A percentile compares a stretch with the other conserved stretches of the same genome.
phyloP scores from a whole-genome alignment of 768 basidiomycete species.

The Trametes gibbosa region DNA sequence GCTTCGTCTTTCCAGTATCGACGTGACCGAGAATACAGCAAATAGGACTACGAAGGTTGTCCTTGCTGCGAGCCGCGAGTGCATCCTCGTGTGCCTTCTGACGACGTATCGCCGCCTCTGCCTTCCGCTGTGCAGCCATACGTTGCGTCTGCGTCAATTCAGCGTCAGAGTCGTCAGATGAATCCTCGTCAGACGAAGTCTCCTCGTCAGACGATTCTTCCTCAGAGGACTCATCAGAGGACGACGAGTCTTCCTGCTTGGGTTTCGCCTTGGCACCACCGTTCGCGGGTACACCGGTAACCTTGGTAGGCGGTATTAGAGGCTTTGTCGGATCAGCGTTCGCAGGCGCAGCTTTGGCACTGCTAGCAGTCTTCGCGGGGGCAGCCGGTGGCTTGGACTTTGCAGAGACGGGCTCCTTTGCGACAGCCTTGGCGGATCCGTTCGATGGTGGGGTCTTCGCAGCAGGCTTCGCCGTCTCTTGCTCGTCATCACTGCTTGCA shows the following conservation, averaged over 20 bases:
- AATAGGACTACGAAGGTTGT: conserved; percentile 92
- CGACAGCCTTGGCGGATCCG: conserved; percentile 18
- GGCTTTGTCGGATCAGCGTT: conserved; percentile 1
- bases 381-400: conserved; percentile 16
- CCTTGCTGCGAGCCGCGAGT: conserved; percentile 80
- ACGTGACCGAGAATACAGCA: conserved; percentile 99
- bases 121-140: conserved; percentile 68
- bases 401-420: conserved; percentile 16
- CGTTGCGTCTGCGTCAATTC: conserved; percentile 68
- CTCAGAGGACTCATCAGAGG: conserved; percentile 11
- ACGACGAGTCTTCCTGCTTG: conserved; percentile 22
- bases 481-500: conserved; percentile 55
- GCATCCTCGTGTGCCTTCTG: conserved; percentile 83
- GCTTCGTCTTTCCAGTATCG: conserved; percentile 98
- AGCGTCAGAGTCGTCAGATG: conserved; percentile 51
- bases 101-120: conserved; percentile 78
- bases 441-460: conserved; percentile 1
- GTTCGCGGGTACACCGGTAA: conserved; percentile 1
- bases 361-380: conserved; percentile 19
- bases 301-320: not conserved
- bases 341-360: conserved; percentile 19
- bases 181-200: conserved; percentile 30
- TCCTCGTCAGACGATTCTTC: conserved; percentile 24
- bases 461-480: conserved; percentile 7
- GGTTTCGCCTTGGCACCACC: conserved; percentile 10